Percentiles rank a stretch among this genome's conserved stretches.
Conservation (phyloP, 805 yeast genomes). For the Kazachstania kunashirensis region DNA sequence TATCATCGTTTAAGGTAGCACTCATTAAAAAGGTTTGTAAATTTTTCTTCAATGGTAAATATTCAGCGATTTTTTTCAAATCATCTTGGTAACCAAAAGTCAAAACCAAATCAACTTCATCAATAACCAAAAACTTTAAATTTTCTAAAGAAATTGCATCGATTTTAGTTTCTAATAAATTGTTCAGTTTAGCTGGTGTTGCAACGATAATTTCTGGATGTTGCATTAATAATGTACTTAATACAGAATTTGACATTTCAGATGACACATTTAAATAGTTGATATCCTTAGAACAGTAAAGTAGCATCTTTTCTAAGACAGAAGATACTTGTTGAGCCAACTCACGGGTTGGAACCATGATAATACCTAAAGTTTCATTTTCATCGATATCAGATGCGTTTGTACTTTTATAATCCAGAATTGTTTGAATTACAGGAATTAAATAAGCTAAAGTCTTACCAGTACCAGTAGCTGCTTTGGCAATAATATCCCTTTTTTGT, state of each 20-base stretch:
- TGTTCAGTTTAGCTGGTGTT: conserved; percentile 74
- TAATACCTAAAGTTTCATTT: conserved; percentile 42
- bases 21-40: conserved; percentile 91
- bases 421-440: conserved; percentile 75
- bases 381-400: conserved; percentile 14
- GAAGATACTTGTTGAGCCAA: conserved; percentile 74
- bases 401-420: conserved; percentile 39
- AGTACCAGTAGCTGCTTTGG: conserved; percentile 90
- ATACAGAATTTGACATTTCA: conserved; percentile 61
- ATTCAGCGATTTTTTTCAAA: conserved; percentile 51
- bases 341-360: conserved; percentile 90
- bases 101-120: conserved; percentile 86
- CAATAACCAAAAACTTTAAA: conserved; percentile 70
- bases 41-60: conserved; percentile 60
- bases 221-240: conserved; percentile 57
- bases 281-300: conserved; percentile 61
- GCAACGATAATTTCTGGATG: conserved; percentile 75
- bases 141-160: conserved; percentile 42
- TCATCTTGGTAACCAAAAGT: conserved; percentile 91
- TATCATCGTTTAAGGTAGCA: conserved; percentile 86
- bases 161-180: conserved; percentile 39
- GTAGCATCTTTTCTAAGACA: conserved; percentile 57
- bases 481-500: conserved; percentile 84
- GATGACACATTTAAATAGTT: conserved; percentile 52
- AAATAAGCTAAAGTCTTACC: conserved; percentile 91